Conservation (phyloP, 257 asterid genomes). For the Rhazya stricta region DNA sequence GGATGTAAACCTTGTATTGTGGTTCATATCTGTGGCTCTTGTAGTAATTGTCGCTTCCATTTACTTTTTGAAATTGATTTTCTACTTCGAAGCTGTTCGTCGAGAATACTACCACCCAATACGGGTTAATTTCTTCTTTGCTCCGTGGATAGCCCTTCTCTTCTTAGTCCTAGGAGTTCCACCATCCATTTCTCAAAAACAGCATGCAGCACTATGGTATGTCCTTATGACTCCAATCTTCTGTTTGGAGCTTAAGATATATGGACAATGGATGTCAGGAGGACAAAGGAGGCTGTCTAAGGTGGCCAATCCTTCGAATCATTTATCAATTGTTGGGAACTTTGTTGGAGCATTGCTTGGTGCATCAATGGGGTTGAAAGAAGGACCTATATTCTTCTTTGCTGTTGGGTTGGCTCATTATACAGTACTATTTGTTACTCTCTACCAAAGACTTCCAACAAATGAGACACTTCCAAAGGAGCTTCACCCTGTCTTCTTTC, state of each 20-base stretch:
- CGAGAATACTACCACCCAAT: conserved; percentile 89
- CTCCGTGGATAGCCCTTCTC: conserved; percentile 73
- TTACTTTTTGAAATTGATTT: conserved; percentile 54
- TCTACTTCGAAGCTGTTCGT: conserved; percentile 93
- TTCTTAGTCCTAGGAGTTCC: conserved; percentile 68
- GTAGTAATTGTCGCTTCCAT: conserved; percentile 27
- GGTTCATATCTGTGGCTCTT: conserved; percentile 61
- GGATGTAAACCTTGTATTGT: conserved; percentile 48
- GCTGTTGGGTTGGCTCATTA: conserved; percentile 96
- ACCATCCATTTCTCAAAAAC: conserved; percentile 32
- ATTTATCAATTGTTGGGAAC: conserved; percentile 70
- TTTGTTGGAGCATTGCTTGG: conserved; percentile 90
- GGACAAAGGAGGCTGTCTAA: conserved; percentile 80
- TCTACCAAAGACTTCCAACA: conserved; percentile 90
- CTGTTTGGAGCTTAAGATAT: conserved; percentile 66
- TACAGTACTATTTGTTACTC: conserved; percentile 70
- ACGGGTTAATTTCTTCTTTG: conserved; percentile 90
- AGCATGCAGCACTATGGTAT: conserved; percentile 55
- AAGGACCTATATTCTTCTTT: conserved; percentile 83
- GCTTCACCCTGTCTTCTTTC: conserved; percentile 89
- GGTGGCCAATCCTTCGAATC: conserved; percentile 91
- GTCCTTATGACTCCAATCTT: conserved; percentile 68
- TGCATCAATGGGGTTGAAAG: conserved; percentile 78
- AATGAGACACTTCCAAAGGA: conserved; percentile 87
- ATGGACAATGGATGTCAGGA: conserved; percentile 98